Evolutionary conservation across 306 rosid species (phyloP).

Genomic region (Pueraria montana): DNA sequence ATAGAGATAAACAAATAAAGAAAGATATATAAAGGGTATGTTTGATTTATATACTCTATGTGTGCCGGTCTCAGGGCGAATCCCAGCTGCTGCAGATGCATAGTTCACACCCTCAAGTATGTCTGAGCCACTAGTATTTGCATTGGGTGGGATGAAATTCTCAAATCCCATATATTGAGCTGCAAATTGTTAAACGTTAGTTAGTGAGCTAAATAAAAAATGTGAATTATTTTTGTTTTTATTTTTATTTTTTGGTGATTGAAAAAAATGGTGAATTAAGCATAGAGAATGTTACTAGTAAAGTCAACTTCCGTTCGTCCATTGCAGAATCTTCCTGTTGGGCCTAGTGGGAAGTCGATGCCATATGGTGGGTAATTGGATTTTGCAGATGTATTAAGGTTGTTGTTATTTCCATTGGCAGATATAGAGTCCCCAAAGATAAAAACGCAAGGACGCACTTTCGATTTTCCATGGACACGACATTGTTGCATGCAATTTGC

Average conservation of each 20-base stretch:
- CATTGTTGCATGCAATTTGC: background rate
- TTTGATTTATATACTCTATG: background rate
- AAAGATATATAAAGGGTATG: too few relatives aligned
- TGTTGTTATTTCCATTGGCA: slow-evolving; percentile 70
- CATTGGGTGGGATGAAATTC: slow-evolving; percentile 47
- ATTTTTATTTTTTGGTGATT: too few relatives aligned
- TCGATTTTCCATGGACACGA: slow-evolving; percentile 16
- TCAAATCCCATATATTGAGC: slow-evolving; percentile 38
- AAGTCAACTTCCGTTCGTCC: slow-evolving; percentile 41
- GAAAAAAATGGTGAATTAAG: background rate
- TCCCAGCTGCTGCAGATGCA: too few relatives aligned
- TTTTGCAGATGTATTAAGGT: slow-evolving; percentile 39
- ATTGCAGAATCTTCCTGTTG: slow-evolving; percentile 72
- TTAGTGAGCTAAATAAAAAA: too few relatives aligned
- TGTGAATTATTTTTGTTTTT: too few relatives aligned
- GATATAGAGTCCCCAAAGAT: slow-evolving; percentile 67
- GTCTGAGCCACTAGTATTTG: slow-evolving; percentile 34
- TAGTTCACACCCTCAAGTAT: slow-evolving; percentile 52
- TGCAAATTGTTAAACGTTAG: too few relatives aligned
- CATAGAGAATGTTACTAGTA: background rate
- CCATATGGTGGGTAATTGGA: slow-evolving; percentile 65
- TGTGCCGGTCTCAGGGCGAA: background rate
- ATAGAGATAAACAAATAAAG: background rate
- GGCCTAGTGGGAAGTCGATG: slow-evolving; percentile 54
- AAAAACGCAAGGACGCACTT: slow-evolving; percentile 61